These are phyloP conservation scores for Hibiscus trionum DNA, from an alignment of 345 rosid genomes.

Conservation along the genomic window DNA sequence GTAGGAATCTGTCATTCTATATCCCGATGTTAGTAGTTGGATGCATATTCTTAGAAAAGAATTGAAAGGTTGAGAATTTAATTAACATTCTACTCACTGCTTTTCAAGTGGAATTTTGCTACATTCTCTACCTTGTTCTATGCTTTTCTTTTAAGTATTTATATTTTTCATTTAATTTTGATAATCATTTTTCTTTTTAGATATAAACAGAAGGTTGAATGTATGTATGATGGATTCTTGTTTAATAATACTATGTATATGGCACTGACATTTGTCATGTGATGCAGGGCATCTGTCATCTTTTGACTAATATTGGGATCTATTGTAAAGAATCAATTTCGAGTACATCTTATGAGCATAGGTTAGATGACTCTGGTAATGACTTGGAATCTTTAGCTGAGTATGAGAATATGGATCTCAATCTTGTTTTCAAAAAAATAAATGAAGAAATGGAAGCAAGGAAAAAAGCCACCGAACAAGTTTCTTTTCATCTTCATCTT, in stretches of 20 bases:
- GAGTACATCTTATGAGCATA: conserved; percentile 39
- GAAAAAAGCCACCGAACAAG: conserved; percentile 46
- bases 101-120: too few species aligned
- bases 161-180: too few species aligned
- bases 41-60: too few species aligned
- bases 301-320: conserved; percentile 58
- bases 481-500: conserved; percentile 81
- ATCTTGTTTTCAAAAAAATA: conserved; percentile 56
- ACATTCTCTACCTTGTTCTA: too few species aligned
- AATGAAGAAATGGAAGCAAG: conserved; percentile 64
- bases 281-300: conserved; percentile 79
- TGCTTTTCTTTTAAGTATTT: too few species aligned
- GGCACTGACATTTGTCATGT: conserved; percentile 10
- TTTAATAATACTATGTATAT: background rate
- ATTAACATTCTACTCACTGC: too few species aligned
- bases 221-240: too few species aligned
- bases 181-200: too few species aligned
- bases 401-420: conserved; percentile 83
- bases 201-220: too few species aligned
- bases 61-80: too few species aligned
- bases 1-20: too few species aligned
- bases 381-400: conserved; percentile 48
- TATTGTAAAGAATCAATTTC: conserved; percentile 70
- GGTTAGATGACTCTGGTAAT: conserved; percentile 43
- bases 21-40: too few species aligned